phyloP scores from a whole-genome alignment of 805 yeast genomes.

The Candida montana region DNA sequence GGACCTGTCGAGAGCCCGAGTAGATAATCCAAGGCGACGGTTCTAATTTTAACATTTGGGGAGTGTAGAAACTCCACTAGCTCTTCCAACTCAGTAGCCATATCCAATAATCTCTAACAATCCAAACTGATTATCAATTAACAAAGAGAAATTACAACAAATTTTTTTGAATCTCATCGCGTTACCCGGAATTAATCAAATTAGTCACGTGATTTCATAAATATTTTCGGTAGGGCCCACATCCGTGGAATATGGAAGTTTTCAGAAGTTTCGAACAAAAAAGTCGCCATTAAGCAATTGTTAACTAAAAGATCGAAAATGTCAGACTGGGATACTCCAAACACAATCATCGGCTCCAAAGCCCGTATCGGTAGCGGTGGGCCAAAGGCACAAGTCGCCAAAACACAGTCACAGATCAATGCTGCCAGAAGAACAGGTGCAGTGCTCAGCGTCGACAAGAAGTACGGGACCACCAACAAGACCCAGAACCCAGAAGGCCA shows the following conservation, averaged over 20 bases:
- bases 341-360: slow-evolving; percentile 82
- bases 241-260: no score
- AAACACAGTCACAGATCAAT: slow-evolving; percentile 70
- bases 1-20: slow-evolving; percentile 78
- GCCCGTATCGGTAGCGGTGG: slow-evolving; percentile 87
- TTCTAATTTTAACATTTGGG: slow-evolving; percentile 71
- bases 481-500: slow-evolving; percentile 85
- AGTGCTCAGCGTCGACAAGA: slow-evolving; percentile 89
- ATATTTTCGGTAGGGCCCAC: no score
- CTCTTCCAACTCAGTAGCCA: slow-evolving; percentile 52
- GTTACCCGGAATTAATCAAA: no score
- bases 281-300: neutral
- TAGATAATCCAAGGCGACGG: slow-evolving; percentile 77
- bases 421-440: slow-evolving; percentile 92
- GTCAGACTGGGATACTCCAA: slow-evolving; percentile 83
- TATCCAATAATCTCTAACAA: no score
- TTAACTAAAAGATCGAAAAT: slow-evolving; percentile 15
- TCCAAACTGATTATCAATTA: no score
- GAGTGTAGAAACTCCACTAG: slow-evolving; percentile 79
- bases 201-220: no score
- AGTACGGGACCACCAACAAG: slow-evolving; percentile 64
- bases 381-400: slow-evolving; percentile 81
- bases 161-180: slow-evolving; percentile 1
- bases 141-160: neutral
- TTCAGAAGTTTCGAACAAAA: neutral